Evolutionary conservation across 2,329 filamentous ascomycete species (phyloP), one percentile per base, ranked within the genome.

Genomic region (Bipolaris gigantea): DNA sequence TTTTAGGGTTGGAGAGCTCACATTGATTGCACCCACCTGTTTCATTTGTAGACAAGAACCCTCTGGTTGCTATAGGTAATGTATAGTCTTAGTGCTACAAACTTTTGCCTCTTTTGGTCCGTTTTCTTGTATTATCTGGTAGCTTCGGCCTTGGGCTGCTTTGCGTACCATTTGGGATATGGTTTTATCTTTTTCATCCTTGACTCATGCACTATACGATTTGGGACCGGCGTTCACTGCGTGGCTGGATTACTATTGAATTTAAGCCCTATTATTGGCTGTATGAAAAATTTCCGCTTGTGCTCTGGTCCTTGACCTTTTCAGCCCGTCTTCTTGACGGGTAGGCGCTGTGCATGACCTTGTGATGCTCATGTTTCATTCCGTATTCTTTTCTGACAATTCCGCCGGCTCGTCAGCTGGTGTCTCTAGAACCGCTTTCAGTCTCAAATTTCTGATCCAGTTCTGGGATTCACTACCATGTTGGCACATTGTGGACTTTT

Each of bases 1-100:
- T 80, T 47, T 65, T 80, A 35, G 75, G 77, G 6, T 70, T 79
- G 38, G 77, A 79, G 57, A 78, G 75, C 59, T 71, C 68, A 44
- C 71, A 73, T 57, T 76, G 57, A 67, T 48, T 48, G 41, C 33
- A 32, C 13, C 47, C 27, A 21, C 21, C 33, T 44, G 47, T 50
- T 47, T 49, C 51, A 56, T 53, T 45, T 57, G 41, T 55, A 64
- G 55, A 52, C 23, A 50, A 49, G 57, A 57, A 57, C 51, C 44
- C 40, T 54, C 48, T 57, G 55, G 57, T 23, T 56, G 55, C 55
- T 53, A 62, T 62, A 60, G 55, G 56, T 73, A 72, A 73, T 73
- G 66, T 72, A 57, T 73, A 72, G 60, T 72, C 54, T 40, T 53
- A 51, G 53, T 64, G 62, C 7, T 57, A 63, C 48, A 59, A 38